phyloP scores from a whole-genome alignment of 108 stramenopile species.

The Pseudonitzschia multiseries region DNA sequence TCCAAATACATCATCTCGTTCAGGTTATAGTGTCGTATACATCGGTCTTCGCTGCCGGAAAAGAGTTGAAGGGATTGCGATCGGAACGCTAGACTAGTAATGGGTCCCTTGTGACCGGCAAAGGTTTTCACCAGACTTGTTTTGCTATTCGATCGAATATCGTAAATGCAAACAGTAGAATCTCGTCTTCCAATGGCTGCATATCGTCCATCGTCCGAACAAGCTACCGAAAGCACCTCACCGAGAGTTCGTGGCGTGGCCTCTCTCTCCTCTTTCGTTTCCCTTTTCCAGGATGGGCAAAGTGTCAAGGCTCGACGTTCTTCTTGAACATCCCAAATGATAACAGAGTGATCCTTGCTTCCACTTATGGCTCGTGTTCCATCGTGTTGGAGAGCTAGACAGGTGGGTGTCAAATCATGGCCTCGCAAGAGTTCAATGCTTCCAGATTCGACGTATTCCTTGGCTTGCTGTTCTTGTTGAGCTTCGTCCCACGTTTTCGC shows the following conservation, averaged over 20 bases:
- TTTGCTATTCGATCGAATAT: conserved; percentile 58
- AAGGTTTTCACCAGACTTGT: conserved; percentile 65
- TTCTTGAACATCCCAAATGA: conserved; percentile 90
- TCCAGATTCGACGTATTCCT: conserved; percentile 58
- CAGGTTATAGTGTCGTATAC: conserved; percentile 85
- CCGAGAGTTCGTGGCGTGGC: conserved; percentile 53
- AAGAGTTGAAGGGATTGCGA: conserved; percentile 84
- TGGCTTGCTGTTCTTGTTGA: conserved; percentile 30
- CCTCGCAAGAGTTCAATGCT: conserved; percentile 59
- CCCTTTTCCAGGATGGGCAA: conserved; percentile 47
- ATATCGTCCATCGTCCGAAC: conserved; percentile 91
- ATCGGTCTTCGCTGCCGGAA: conserved; percentile 91
- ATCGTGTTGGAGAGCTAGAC: conserved; percentile 74
- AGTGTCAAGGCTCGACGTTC: conserved; percentile 46
- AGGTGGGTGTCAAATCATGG: conserved; percentile 86
- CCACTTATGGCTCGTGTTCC: conserved; percentile 75
- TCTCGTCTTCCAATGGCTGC: conserved; percentile 91
- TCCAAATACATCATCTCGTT: conserved; percentile 96
- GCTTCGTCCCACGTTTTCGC: not conserved
- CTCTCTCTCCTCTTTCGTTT: conserved; percentile 13
- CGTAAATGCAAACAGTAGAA: conserved; percentile 81
- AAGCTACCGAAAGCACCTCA: conserved; percentile 90
- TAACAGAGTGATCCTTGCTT: conserved; percentile 93
- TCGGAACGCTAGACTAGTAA: conserved; percentile 83
- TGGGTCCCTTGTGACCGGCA: conserved; percentile 83